A percentile compares a stretch with the other conserved stretches of the same genome.
Conservation (phyloP, 2,329 filamentous ascomycete species). For the Ceratocystis ficicola region DNA sequence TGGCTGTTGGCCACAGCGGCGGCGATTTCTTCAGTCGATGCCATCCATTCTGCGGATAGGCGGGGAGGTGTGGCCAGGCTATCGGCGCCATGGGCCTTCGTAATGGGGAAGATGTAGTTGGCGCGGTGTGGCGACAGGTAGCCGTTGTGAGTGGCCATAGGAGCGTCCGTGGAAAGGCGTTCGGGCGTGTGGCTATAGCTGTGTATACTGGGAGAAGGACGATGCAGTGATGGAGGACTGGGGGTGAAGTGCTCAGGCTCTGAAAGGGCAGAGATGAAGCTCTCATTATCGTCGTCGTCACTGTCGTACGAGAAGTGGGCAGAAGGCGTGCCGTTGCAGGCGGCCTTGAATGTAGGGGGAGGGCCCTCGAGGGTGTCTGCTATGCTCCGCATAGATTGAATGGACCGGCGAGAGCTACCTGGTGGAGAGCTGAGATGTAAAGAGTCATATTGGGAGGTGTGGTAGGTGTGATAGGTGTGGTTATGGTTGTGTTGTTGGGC, state of each 20-base stretch:
- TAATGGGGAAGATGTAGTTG: constrained; percentile 12
- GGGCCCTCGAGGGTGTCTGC: not conserved
- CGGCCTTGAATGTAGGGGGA: not conserved
- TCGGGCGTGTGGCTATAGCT: not conserved
- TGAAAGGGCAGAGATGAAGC: constrained; percentile 18
- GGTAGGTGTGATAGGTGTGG: not conserved
- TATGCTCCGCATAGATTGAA: constrained; percentile 2
- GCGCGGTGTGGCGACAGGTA: constrained; percentile 2
- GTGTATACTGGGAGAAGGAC: not conserved
- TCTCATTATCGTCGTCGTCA: constrained; percentile 16
- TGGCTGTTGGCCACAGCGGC: not conserved
- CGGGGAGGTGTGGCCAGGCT: not conserved
- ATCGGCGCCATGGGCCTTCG: not conserved
- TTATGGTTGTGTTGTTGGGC: not conserved
- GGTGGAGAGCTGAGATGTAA: not conserved
- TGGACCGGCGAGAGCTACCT: not conserved
- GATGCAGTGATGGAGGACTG: not conserved
- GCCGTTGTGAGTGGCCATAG: not conserved
- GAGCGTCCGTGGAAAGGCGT: not conserved
- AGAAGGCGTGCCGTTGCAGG: not conserved
- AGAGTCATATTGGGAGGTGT: not conserved
- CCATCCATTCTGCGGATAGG: constrained; percentile 16
- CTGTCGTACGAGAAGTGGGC: not conserved
- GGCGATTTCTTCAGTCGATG: constrained; percentile 18
- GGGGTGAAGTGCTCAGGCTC: constrained; percentile 9